Percentiles rank a stretch among this genome's conserved stretches.
These are phyloP conservation scores for Trichomonas tenax DNA, from an alignment of 208 protist species.

Conservation along the genomic window DNA sequence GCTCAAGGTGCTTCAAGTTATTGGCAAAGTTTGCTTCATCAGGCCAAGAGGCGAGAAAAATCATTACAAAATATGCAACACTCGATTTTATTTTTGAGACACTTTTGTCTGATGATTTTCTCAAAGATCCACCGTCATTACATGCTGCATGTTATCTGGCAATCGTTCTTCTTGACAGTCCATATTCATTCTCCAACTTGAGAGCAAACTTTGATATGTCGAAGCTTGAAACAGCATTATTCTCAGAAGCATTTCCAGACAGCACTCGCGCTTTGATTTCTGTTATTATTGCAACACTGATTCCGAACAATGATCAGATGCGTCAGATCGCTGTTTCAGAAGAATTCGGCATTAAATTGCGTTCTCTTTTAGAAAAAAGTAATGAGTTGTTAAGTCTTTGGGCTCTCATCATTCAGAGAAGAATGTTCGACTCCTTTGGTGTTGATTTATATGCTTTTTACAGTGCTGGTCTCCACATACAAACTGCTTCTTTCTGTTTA, in stretches of 20 bases:
- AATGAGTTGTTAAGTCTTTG: background rate
- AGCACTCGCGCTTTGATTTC: background rate
- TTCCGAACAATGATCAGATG: background rate
- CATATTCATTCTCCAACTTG: background rate
- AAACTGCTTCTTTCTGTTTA: background rate
- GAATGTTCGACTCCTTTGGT: constrained; percentile 10
- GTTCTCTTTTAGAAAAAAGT: background rate
- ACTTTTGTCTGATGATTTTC: background rate
- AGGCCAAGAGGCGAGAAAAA: background rate
- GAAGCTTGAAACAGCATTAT: background rate
- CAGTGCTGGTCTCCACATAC: background rate
- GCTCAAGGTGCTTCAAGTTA: background rate
- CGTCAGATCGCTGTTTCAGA: background rate
- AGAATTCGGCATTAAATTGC: background rate
- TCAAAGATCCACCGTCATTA: background rate
- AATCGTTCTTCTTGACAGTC: background rate
- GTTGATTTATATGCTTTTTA: background rate
- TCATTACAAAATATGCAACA: background rate
- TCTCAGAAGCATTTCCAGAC: background rate
- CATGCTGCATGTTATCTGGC: background rate
- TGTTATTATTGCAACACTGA: background rate
- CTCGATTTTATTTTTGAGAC: background rate
- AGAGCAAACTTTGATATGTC: background rate
- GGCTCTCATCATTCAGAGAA: background rate
- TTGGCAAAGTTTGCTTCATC: background rate